phyloP scores from a whole-genome alignment of 768 basidiomycete genomes.

The Lyophyllum semitale region DNA sequence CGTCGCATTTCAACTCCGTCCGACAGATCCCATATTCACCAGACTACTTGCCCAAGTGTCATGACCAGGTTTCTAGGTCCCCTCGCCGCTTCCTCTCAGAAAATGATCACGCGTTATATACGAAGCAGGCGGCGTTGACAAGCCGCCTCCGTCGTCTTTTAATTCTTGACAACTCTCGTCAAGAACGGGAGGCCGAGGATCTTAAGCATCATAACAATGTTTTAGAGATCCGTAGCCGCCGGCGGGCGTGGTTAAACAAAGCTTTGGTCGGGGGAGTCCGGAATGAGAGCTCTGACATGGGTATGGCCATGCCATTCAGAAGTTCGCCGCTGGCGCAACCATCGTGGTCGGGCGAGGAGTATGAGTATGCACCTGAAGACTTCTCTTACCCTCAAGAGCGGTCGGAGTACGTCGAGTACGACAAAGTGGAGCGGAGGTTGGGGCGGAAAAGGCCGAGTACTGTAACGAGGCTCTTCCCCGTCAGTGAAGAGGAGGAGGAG shows the following conservation, averaged over 20 bases:
- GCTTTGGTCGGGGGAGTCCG: constrained; percentile 31
- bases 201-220: constrained; percentile 40
- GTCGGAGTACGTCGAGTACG: constrained; percentile 19
- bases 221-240: constrained; percentile 58
- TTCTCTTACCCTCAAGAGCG: neutral
- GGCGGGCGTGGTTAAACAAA: constrained; percentile 69
- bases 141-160: constrained; percentile 42
- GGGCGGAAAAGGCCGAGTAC: constrained; percentile 14
- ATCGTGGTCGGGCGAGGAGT: constrained; percentile 41
- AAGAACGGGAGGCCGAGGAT: constrained; percentile 39
- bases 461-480: constrained; percentile 37
- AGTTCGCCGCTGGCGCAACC: constrained; percentile 51
- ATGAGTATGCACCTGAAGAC: constrained; percentile 18
- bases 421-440: constrained; percentile 9
- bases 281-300: constrained; percentile 31
- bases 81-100: constrained; percentile 31
- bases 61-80: constrained; percentile 21
- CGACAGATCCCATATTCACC: constrained; percentile 28
- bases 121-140: constrained; percentile 30
- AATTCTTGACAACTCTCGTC: constrained; percentile 42
- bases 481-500: constrained; percentile 35
- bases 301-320: constrained; percentile 49
- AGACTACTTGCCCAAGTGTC: constrained; percentile 14
- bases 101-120: constrained; percentile 34
- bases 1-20: constrained; percentile 26